Base-by-base conservation (phyloP, 805 yeast species). In the Novakomyces olei region DNA sequence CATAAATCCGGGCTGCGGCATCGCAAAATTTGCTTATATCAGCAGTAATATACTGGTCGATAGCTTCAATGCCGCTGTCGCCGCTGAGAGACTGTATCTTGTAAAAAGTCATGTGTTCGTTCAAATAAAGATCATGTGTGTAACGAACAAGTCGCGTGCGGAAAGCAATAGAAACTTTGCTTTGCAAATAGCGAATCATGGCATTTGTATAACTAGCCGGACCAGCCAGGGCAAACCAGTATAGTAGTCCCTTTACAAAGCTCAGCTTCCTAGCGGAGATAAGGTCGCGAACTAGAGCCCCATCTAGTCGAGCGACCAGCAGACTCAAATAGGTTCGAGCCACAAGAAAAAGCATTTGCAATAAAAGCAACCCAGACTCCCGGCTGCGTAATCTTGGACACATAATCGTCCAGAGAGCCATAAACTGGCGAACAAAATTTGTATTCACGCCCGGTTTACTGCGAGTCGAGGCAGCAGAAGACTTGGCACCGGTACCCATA, bases 151-250 rank as follows among this genome's bases (percentile, higher is more conserved):
- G 59, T 41, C 72, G 72, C 2, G 88, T 73, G 58, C 95, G 68
- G 58, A 83, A 83, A 44, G 77, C 78, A 34, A 80, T 60, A 8
- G 92, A 69, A 37, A 83, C 56, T 43, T 78, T 64, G 45, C 72
- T 67, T 34, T 81, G 77, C 42, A 83, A 55, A 45, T 66, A 78
- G 47, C 75, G 77, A 47, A 83, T 83, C 36, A 85, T 81, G 30
- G 92, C 75, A 51, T 83, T 83, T 20, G 93, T 76, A 50, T 79
- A 83, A 2, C 88, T 72, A 0, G 94, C 92, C 2, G 96, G 96
- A 39, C 83, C 69, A 1, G 94, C 94, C 47, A 83, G 71, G 37
- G 77, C 53, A 37, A 83, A 67, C 95, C 95, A 83, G 50, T 76
- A 75, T 6, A 69, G 63, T 50, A 83, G 58, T 49, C 83, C 93